phyloP scores from a whole-genome alignment of 306 rosid genomes.

The Rosa persica region DNA sequence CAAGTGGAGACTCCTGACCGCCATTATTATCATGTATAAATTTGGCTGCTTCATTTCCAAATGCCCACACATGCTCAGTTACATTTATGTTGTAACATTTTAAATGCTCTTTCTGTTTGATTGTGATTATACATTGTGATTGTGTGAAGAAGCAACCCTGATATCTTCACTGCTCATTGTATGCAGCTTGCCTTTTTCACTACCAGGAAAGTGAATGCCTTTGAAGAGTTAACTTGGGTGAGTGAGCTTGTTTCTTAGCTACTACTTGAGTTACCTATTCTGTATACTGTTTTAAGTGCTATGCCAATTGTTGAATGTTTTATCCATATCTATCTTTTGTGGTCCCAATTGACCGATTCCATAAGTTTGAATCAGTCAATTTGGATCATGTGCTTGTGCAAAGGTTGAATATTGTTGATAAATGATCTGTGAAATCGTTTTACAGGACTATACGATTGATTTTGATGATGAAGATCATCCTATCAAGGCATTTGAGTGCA shows the following conservation, averaged over 20 bases:
- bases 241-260: constrained; percentile 26
- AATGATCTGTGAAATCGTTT: constrained; percentile 19
- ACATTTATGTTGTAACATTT: neutral
- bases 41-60: constrained; percentile 11
- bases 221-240: constrained; percentile 93
- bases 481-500: constrained; percentile 69
- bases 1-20: constrained; percentile 97
- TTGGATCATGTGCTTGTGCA: neutral
- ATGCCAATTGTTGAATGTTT: neutral
- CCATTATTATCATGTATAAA: constrained; percentile 81
- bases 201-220: constrained; percentile 57
- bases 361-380: neutral
- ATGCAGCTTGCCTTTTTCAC: constrained; percentile 91
- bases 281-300: neutral
- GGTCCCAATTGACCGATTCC: neutral
- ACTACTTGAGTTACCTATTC: neutral
- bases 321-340: neutral
- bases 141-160: neutral
- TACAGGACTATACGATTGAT: constrained; percentile 87
- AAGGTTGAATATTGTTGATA: constrained; percentile 1
- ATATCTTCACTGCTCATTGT: constrained; percentile 12
- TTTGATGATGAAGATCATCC: constrained; percentile 75
- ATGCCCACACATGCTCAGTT: neutral
- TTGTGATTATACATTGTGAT: constrained; percentile 4
- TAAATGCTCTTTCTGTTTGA: neutral